phyloP scores from a whole-genome alignment of 2,329 filamentous ascomycete genomes.

The Trichoderma citrinoviride region DNA sequence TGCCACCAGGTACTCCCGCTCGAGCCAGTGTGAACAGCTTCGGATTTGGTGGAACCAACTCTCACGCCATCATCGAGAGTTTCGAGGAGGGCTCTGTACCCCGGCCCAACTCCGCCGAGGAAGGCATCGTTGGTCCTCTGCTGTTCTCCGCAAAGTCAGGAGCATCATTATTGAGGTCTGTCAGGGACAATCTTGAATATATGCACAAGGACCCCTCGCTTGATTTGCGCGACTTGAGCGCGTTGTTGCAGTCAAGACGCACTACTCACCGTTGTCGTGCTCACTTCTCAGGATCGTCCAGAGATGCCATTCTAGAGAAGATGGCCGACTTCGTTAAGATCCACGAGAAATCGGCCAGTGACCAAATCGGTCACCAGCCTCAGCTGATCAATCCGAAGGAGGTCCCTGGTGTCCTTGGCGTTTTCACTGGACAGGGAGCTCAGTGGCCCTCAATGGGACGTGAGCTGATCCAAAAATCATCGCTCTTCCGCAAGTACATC shows the following conservation, averaged over 20 bases:
- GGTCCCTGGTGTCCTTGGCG: neutral
- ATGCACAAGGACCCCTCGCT: neutral
- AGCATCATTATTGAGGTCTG: neutral
- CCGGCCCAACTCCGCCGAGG: neutral
- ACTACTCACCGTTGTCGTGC: neutral
- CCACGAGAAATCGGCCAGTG: neutral
- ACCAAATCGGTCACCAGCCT: neutral
- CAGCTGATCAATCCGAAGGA: neutral
- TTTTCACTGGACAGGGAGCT: neutral
- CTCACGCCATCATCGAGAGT: constrained; percentile 40
- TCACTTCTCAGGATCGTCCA: neutral
- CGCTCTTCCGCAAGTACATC: neutral
- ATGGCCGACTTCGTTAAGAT: neutral
- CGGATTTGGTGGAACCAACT: constrained; percentile 46
- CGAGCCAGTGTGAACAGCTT: constrained; percentile 34
- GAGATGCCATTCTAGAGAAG: neutral
- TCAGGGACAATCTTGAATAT: neutral
- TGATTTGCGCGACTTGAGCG: neutral
- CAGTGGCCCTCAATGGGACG: neutral
- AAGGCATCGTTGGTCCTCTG: neutral
- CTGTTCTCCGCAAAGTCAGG: neutral
- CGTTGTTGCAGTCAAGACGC: neutral
- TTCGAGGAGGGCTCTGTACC: neutral
- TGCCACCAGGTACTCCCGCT: neutral
- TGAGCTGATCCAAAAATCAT: neutral